Evolutionary conservation across 1,284 basidiomycete genomes (phyloP).

Genomic region (Dichomitus squalens): DNA sequence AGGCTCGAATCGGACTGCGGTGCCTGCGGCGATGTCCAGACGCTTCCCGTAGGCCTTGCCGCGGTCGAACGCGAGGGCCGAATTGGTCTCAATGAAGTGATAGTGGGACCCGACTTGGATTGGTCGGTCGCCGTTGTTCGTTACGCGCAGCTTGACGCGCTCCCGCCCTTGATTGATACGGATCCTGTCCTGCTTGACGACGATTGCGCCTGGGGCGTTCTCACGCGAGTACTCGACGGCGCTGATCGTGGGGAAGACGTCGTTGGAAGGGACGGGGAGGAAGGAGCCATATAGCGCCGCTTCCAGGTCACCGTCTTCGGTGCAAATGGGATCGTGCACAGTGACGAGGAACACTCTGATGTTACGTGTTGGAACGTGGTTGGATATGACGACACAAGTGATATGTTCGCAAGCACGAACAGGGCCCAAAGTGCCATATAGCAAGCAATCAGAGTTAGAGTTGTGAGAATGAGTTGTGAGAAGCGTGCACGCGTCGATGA

Average conservation of each 20-base stretch:
- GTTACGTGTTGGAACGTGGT: constrained; percentile 8
- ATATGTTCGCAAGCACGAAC: neutral
- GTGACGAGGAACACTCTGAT: constrained; percentile 90
- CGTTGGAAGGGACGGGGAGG: constrained; percentile 75
- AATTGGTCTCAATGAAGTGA: constrained; percentile 91
- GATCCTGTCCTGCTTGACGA: constrained; percentile 71
- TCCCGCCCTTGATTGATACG: constrained; percentile 75
- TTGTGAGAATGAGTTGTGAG: neutral
- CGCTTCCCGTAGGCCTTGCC: constrained; percentile 79
- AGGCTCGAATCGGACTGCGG: constrained; percentile 96
- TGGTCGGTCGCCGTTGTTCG: constrained; percentile 93
- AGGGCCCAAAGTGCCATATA: neutral
- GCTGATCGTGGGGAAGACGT: constrained; percentile 63
- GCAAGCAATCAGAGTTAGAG: too few relatives aligned
- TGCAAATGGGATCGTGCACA: constrained; percentile 92
- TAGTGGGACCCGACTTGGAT: constrained; percentile 97
- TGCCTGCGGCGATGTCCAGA: constrained; percentile 92
- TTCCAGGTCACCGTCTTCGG: constrained; percentile 75
- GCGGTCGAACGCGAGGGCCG: constrained; percentile 83
- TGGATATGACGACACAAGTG: neutral
- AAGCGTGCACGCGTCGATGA: neutral
- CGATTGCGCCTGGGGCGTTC: constrained; percentile 74
- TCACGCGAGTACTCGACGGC: constrained; percentile 51
- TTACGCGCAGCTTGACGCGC: constrained; percentile 76
- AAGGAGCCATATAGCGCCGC: constrained; percentile 93